Conservation (phyloP, 2,329 filamentous ascomycete genomes). For the Fusarium drepaniforme region DNA sequence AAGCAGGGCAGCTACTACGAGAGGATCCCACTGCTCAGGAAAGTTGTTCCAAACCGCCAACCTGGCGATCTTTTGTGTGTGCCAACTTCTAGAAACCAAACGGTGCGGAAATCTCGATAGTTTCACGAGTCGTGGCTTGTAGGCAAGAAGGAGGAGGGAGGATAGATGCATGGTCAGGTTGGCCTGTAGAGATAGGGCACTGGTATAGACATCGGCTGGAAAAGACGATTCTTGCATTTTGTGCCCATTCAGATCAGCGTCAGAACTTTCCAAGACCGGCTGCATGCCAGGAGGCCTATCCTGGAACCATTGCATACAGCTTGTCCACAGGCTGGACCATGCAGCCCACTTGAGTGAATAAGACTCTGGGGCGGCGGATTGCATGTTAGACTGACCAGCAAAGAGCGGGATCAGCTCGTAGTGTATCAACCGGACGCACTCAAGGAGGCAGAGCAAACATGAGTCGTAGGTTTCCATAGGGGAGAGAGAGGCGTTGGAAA, state of each 20-base stretch:
- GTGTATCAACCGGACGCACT: neutral
- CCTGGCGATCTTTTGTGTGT: conserved; percentile 47
- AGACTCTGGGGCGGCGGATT: conserved; percentile 3
- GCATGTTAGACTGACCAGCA: neutral
- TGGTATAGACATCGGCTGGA: neutral
- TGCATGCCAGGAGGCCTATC: conserved; percentile 23
- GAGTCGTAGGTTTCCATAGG: neutral
- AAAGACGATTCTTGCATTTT: neutral
- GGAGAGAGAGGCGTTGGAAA: neutral
- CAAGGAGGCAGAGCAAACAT: neutral
- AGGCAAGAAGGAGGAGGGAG: neutral
- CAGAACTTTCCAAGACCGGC: conserved; percentile 19
- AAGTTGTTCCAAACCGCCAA: conserved; percentile 46
- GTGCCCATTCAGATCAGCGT: conserved; percentile 27
- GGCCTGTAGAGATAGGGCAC: neutral
- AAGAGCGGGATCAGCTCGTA: neutral
- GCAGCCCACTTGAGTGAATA: conserved; percentile 16
- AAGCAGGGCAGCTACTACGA: conserved; percentile 44
- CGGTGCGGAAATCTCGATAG: neutral
- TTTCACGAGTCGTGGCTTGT: neutral
- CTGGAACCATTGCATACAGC: conserved; percentile 22
- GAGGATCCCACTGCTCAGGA: conserved; percentile 49
- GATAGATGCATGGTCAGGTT: neutral
- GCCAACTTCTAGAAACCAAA: conserved; percentile 37
- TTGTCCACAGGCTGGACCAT: conserved; percentile 20